Conservation (phyloP, 495 filamentous ascomycete genomes). For the Terfezia boudieri region DNA sequence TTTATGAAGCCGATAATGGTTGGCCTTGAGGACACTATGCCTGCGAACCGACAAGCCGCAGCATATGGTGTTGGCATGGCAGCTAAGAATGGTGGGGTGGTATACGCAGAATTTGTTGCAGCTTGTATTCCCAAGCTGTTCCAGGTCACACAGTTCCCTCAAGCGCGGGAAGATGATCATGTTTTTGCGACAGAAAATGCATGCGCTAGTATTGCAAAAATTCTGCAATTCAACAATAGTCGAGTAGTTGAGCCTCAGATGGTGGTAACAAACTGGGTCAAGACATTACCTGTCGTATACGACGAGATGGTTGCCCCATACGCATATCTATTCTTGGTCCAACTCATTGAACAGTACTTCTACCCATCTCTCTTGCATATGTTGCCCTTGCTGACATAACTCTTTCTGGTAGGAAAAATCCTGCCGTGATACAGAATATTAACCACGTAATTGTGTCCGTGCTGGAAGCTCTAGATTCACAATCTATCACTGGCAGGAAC, state of each 20-base stretch:
- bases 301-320: slow-evolving; percentile 97
- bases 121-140: slow-evolving; percentile 63
- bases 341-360: slow-evolving; percentile 85
- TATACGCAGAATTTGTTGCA: slow-evolving; percentile 65
- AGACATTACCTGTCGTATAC: slow-evolving; percentile 72
- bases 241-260: slow-evolving; percentile 52
- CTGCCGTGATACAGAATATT: slow-evolving; percentile 50
- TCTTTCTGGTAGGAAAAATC: slow-evolving; percentile 46
- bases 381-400: neutral
- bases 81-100: slow-evolving; percentile 67
- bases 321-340: slow-evolving; percentile 74
- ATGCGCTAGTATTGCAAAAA: slow-evolving; percentile 88
- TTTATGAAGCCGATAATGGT: slow-evolving; percentile 68
- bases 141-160: slow-evolving; percentile 51
- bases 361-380: slow-evolving; percentile 1
- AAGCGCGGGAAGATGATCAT: slow-evolving; percentile 75
- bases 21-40: slow-evolving; percentile 60
- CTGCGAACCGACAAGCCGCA: slow-evolving; percentile 89
- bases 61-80: slow-evolving; percentile 92
- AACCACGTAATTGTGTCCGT: slow-evolving; percentile 62
- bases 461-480: slow-evolving; percentile 67
- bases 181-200: slow-evolving; percentile 97
- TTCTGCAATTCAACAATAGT: slow-evolving; percentile 63
- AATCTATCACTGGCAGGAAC: slow-evolving; percentile 68
- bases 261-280: slow-evolving; percentile 59